Conservation (phyloP, 176 grass and related monocot genomes). For the Melocanna baccifera region DNA sequence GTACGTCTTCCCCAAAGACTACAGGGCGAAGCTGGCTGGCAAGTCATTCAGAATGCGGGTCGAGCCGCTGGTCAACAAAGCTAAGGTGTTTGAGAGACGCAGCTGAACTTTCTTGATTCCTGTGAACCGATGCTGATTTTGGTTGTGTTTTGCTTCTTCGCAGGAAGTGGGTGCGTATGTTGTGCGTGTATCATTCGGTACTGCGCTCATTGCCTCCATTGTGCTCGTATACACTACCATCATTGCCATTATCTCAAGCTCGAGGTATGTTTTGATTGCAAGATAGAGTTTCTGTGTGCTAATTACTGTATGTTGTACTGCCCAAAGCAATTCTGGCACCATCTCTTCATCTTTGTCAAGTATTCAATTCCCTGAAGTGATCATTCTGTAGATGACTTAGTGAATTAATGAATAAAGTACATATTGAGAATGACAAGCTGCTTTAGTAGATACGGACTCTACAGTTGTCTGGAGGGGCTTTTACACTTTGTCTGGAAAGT, state of each 20-base stretch:
- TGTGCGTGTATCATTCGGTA: conserved; percentile 88
- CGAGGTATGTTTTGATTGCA: conserved; percentile 41
- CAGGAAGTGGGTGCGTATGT: conserved; percentile 77
- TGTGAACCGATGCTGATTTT: conserved; percentile 22
- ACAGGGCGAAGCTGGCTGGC: conserved; percentile 70
- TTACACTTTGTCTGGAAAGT: background rate
- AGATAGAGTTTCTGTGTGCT: background rate
- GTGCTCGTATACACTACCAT: conserved; percentile 94
- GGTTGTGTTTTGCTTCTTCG: conserved; percentile 25
- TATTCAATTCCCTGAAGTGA: background rate
- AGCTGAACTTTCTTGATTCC: background rate
- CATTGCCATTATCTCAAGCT: conserved; percentile 75
- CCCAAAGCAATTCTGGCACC: background rate
- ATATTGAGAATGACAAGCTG: background rate
- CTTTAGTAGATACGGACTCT: background rate
- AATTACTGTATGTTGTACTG: background rate
- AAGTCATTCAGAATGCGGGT: conserved; percentile 88
- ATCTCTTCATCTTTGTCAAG: background rate
- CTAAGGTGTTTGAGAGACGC: conserved; percentile 53
- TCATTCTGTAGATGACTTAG: background rate
- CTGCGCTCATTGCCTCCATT: conserved; percentile 89
- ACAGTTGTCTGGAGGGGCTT: background rate
- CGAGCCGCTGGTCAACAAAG: conserved; percentile 73
- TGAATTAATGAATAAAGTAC: background rate
- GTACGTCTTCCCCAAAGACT: conserved; percentile 86